phyloP scores from a whole-genome alignment of 2,329 filamentous ascomycete genomes.

The Xylariales sp. region DNA sequence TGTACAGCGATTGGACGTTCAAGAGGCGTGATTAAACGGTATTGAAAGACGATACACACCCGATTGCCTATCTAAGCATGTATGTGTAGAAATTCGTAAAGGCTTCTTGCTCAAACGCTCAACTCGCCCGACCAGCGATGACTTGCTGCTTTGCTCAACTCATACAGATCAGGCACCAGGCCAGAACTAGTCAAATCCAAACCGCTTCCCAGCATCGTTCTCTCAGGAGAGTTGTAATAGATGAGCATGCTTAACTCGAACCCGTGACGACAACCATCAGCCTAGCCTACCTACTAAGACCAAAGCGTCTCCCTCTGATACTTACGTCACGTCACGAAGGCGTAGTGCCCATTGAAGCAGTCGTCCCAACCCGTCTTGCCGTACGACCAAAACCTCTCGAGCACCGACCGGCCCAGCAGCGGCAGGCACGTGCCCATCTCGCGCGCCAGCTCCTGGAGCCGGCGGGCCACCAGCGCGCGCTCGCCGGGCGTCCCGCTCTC shows the following conservation, averaged over 20 bases:
- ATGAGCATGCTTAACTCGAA: background rate
- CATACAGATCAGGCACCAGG: too few relatives aligned
- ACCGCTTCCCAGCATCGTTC: too few relatives aligned
- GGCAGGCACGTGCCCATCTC: constrained; percentile 21
- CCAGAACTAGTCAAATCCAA: too few relatives aligned
- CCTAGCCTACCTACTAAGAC: background rate
- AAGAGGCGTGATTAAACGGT: too few relatives aligned
- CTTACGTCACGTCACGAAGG: constrained; percentile 12
- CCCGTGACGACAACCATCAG: background rate
- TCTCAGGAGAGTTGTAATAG: too few relatives aligned
- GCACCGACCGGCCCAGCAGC: constrained; percentile 15
- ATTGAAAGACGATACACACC: too few relatives aligned
- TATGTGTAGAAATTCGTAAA: too few relatives aligned
- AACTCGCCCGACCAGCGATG: too few relatives aligned
- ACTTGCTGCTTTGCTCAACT: too few relatives aligned
- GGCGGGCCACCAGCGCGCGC: constrained; percentile 20
- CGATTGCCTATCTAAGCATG: too few relatives aligned
- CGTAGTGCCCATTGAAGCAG: constrained; percentile 29
- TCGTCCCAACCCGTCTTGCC: constrained; percentile 26
- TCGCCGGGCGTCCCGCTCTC: constrained; percentile 15
- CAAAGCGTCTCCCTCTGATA: background rate
- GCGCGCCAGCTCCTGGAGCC: constrained; percentile 16
- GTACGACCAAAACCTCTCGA: constrained; percentile 27
- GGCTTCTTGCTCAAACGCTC: too few relatives aligned
- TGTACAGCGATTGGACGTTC: too few relatives aligned